Evolutionary conservation across 2,329 filamentous ascomycete genomes (phyloP), one percentile per base, ranked within the genome.

Genomic region (Hypomyces rosellus): DNA sequence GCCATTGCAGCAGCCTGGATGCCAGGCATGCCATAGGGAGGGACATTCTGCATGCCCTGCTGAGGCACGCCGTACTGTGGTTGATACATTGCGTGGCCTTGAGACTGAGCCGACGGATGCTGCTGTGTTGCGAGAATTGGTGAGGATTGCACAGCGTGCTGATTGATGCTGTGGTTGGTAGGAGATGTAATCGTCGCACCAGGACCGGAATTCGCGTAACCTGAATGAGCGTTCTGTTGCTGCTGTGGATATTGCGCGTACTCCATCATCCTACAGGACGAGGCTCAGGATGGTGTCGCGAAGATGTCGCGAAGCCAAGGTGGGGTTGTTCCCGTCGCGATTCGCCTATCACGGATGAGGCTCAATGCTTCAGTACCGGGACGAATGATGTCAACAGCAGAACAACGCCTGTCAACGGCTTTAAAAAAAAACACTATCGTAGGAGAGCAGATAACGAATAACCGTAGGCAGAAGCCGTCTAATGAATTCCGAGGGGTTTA

Each of bases 1-100:
- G 87, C 91, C 88, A 96, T 93, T 52, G 91, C 91, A 45, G 92
- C 91, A 13, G 90, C 90, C 68, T 95, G 89, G 43, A 90, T 89
- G 16, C 86, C 81, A 34, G 86, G 85, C 70, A 92, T 89, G 51
- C 80, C 85, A 72, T 95, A 95, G 16, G 51, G 65, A n/a, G 37
- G 61, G 33, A 69, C 65, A 50, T 63, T 63, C 72, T 88, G 85
- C 82, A 95, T 89, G 62, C 78, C 78, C 60, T 83, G 77, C 57
- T 85, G 81, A 54, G 86, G 76, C 51, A 91, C 86, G 52, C 82
- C 85, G 65, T 90, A 92, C 56, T 82, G 77, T 66, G 86, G 81
- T 62, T 88, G 82, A 69, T 96, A 96, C 72, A 84, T 89, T 78
- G 85, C 88, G 71, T 86, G 85, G 45, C 74, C 74, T 59, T 84